Base-by-base conservation (phyloP, 495 filamentous ascomycete genomes). In the Neurospora sp. region DNA sequence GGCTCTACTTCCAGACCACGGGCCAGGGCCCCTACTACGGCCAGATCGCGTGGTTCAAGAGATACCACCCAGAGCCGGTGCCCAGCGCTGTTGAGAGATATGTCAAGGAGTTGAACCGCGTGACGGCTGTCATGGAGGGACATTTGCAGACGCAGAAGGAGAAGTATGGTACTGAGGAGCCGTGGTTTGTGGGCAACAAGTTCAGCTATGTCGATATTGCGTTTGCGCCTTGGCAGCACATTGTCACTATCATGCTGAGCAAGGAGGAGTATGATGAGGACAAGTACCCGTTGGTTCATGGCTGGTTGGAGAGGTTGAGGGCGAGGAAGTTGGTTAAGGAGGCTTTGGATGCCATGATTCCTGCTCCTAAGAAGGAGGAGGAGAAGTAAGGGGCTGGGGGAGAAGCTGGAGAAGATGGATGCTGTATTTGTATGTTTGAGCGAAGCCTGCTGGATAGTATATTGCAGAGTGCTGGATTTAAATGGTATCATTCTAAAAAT, bases 1-100 rank as follows among this genome's bases (percentile, higher is more conserved):
- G 87, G 85, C 83, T 92, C 0, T 86, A 85, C 78, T 92, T 88
- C 83, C 91, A 93, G 81, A 82, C 85, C 76, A 86, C 85, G 3
- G 90, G 90, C n/a, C 91, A 93, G 79, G 91, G 89, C 1, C 90
- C 90, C 0, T 92, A 91, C 81, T 92, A 85, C 75, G 88, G 89
- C 24, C 88, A 90, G 77, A 82, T 82, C 0, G 78, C 75, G 19
- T 84, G 84, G 81, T 78, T 93, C 81, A 78, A 70, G 7, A 74
- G 74, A 10, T 85, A 76, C 74, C 89, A 93, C 81, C 43, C 84
- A 0, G 89, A 91, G 80, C 83, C 88, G 79, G 28, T 92, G 24
- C 85, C 83, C 15, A 88, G 83, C 39, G 90, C 88, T 1, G 78
- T 87, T 10, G 85, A 89, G 38, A 85, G 91, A 9, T 93, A 92